Conservation (phyloP, 1,284 basidiomycete genomes). For the Ganoderma multipileum region DNA sequence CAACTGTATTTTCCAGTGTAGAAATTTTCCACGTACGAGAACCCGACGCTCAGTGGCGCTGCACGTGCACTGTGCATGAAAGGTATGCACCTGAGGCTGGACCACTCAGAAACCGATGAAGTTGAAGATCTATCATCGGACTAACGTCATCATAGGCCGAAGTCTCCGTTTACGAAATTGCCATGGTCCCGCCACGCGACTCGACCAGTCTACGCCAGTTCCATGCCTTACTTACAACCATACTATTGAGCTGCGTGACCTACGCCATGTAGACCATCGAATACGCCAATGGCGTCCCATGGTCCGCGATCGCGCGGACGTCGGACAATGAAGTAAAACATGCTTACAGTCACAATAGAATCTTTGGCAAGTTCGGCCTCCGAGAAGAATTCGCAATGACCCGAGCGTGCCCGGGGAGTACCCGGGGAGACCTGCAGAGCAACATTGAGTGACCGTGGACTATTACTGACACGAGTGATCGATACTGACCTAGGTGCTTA, state of each 20-base stretch:
- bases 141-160: constrained; percentile 1
- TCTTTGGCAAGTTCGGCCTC: background rate
- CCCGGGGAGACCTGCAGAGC: background rate
- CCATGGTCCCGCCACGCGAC: background rate
- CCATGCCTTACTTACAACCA: background rate
- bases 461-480: background rate
- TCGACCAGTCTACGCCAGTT: background rate
- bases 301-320: background rate
- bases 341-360: background rate
- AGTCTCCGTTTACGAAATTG: background rate
- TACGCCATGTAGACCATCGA: background rate
- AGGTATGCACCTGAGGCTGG: background rate
- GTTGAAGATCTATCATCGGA: background rate
- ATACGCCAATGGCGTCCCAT: background rate
- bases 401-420: background rate
- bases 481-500: background rate
- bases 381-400: background rate
- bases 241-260: background rate
- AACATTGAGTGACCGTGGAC: background rate
- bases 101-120: background rate
- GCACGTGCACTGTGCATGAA: background rate
- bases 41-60: background rate
- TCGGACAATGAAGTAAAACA: background rate
- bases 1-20: background rate
- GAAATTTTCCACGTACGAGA: background rate